A percentile compares a stretch with the other conserved stretches of the same genome.
Conservation (phyloP, 345 rosid genomes). For the Syzygium oleosum region DNA sequence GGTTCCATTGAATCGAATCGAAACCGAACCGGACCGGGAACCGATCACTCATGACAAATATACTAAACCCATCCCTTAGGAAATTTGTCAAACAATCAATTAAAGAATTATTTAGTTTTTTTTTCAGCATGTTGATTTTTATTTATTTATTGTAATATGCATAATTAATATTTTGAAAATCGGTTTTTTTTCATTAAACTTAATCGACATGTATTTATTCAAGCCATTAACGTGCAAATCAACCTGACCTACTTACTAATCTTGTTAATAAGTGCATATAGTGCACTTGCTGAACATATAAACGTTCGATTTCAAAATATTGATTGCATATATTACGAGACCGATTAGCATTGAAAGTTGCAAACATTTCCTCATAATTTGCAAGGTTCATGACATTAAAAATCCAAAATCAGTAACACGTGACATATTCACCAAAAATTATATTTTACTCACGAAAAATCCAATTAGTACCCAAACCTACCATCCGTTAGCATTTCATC, state of each 20-base stretch:
- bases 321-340: not conserved
- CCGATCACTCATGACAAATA: too few species aligned
- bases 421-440: not conserved
- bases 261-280: not conserved
- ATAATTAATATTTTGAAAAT: not conserved
- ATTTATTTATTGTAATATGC: too few species aligned
- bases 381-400: not conserved
- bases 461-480: not conserved
- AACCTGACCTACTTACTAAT: not conserved
- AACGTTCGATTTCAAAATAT: not conserved
- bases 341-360: not conserved
- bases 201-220: not conserved
- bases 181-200: not conserved
- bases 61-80: too few species aligned
- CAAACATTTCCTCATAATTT: not conserved
- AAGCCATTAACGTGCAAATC: not conserved
- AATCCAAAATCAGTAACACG: not conserved
- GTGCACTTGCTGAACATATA: not conserved
- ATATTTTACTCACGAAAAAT: not conserved
- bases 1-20: too few species aligned
- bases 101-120: too few species aligned
- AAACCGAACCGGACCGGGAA: accelerated
- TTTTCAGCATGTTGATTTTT: too few species aligned
- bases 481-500: accelerated
- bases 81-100: too few species aligned